These are phyloP conservation scores for Leccinum boreale DNA, from an alignment of 768 basidiomycete species.

Conservation along the genomic window DNA sequence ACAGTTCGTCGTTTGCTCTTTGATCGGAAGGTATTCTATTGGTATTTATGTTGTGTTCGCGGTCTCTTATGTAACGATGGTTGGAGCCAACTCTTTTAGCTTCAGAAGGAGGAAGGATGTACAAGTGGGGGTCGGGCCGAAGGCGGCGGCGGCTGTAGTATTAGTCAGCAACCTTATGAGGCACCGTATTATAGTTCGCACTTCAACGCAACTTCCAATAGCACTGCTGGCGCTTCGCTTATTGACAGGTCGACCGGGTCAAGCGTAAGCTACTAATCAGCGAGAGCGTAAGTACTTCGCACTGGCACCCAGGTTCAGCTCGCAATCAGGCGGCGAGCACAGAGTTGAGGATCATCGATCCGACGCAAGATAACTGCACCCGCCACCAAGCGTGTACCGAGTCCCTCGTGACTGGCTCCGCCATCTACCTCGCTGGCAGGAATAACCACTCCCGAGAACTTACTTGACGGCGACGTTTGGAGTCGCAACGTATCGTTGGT, in stretches of 20 bases:
- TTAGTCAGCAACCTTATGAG: too few species aligned
- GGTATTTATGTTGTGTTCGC: background rate
- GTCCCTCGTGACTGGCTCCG: background rate
- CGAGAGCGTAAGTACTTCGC: too few species aligned
- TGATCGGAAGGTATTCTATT: background rate
- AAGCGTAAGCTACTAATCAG: too few species aligned
- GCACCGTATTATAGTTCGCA: too few species aligned
- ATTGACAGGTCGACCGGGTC: background rate
- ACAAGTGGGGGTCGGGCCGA: too few species aligned
- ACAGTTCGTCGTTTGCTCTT: background rate
- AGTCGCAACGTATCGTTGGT: background rate
- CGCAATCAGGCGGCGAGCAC: too few species aligned
- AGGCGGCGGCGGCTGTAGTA: too few species aligned
- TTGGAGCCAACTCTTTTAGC: too few species aligned
- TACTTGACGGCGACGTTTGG: background rate
- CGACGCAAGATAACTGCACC: background rate
- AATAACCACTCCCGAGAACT: background rate
- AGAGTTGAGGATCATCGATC: background rate
- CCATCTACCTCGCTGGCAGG: background rate
- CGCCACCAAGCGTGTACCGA: background rate
- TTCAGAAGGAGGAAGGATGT: too few species aligned
- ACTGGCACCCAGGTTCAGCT: too few species aligned
- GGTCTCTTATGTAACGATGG: background rate
- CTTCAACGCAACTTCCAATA: too few species aligned
- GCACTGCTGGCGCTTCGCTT: background rate